Conservation (phyloP, 2,329 filamentous ascomycete species). For the Cladosporium sp. region DNA sequence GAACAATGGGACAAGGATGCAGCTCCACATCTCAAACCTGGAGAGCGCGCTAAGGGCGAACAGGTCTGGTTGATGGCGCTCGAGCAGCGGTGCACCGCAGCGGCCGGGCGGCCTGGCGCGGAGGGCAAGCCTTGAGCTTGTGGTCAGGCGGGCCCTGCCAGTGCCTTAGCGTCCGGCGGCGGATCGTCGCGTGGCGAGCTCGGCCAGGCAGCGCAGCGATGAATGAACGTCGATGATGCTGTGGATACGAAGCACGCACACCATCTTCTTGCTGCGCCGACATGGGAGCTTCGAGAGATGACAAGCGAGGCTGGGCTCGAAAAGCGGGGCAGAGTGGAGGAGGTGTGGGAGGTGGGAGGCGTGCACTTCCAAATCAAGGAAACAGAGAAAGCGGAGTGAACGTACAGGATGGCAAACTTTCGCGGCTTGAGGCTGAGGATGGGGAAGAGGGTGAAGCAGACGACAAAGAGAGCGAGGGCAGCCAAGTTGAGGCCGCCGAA, state of each 20-base stretch:
- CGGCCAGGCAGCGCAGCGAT: neutral
- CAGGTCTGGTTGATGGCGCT: slow-evolving; percentile 3
- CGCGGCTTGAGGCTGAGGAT: slow-evolving; percentile 73
- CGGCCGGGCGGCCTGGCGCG: slow-evolving; percentile 12
- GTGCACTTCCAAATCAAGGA: slow-evolving; percentile 6
- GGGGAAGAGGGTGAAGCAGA: slow-evolving; percentile 87
- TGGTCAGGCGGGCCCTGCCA: slow-evolving; percentile 28
- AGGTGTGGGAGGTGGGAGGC: slow-evolving; percentile 1
- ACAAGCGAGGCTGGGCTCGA: slow-evolving; percentile 5
- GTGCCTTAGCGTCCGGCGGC: slow-evolving; percentile 24
- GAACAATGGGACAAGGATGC: slow-evolving; percentile 8
- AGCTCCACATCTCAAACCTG: slow-evolving; percentile 11
- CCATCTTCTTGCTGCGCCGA: slow-evolving; percentile 10
- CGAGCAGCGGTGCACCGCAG: slow-evolving; percentile 5
- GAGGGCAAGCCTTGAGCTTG: slow-evolving; percentile 22
- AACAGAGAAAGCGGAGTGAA: slow-evolving; percentile 34
- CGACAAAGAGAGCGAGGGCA: slow-evolving; percentile 84
- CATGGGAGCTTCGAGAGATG: slow-evolving; percentile 4
- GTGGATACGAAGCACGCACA: slow-evolving; percentile 12
- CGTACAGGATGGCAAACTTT: slow-evolving; percentile 97
- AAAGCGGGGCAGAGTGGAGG: slow-evolving; percentile 8
- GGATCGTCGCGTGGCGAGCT: slow-evolving; percentile 23
- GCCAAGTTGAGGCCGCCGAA: slow-evolving; percentile 89
- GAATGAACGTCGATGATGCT: slow-evolving; percentile 12
- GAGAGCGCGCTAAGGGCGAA: slow-evolving; percentile 9